Evolutionary conservation across 306 rosid genomes (phyloP).

Genomic region (Sphenostylis stenocarpa): DNA sequence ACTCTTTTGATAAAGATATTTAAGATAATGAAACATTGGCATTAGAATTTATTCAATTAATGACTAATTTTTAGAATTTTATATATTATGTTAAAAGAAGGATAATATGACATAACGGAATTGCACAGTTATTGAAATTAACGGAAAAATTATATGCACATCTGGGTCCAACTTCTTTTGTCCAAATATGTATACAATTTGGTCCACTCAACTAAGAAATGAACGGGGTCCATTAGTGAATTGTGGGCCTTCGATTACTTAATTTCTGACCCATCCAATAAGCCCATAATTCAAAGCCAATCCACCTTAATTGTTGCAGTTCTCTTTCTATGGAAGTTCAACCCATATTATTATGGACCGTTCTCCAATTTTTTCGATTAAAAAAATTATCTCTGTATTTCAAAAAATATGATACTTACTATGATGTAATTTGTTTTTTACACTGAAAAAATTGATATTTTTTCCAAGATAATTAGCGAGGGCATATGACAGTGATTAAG

Average conservation of each 20-base stretch:
- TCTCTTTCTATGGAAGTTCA: background rate
- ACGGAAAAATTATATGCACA: no score
- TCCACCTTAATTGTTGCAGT: background rate
- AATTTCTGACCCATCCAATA: background rate
- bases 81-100: background rate
- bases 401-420: no score
- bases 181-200: background rate
- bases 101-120: background rate
- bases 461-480: no score
- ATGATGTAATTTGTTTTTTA: no score
- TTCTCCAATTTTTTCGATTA: background rate
- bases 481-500: no score
- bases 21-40: background rate
- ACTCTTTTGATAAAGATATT: background rate
- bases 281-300: background rate
- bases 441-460: no score
- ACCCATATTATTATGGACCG: background rate
- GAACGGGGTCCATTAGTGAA: background rate
- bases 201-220: background rate
- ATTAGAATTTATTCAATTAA: no score
- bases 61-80: background rate
- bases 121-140: background rate
- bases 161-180: background rate
- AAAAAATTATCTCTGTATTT: no score
- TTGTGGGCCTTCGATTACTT: background rate